Base-by-base conservation (phyloP, 495 filamentous ascomycete species). In the Xylaria longipes region DNA sequence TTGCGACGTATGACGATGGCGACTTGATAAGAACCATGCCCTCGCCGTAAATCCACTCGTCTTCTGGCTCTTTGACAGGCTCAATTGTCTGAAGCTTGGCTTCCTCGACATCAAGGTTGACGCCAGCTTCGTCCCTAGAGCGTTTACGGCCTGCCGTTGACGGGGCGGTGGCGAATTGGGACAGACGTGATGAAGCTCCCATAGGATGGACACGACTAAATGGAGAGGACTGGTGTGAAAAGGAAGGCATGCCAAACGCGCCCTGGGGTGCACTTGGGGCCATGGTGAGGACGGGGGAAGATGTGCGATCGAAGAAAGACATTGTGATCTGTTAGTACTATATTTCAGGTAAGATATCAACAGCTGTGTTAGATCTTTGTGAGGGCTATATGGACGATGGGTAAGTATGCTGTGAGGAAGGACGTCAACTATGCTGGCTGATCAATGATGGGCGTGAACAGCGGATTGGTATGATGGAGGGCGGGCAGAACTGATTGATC, bases 11-110 rank as follows among this genome's bases (percentile, higher is more conserved):
- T 70, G 88, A 87, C 39, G 86, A 87, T 25, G 77, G 74, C 15
- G 91, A 91, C 75, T 93, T 93, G 79, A 94, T 86, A 70, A 93
- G 86, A 3, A 87, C 88, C 91, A 94, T 94, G 60, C 92, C 92
- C 64, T 90, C 89, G 70, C 91, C 92, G 75, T 92, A 92, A 71
- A 83, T 72, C 86, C 85, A 89, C 73, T 84, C 87, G 69, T 85
- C 84, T 77, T 86, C 87, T 52, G 84, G 78, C 74, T 89, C 86
- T 41, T 82, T 79, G 73, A 78, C 76, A 43, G 80, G 79, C 63
- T 79, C 77, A 52, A 79, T 77, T 27, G 80, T 79, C 54, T 76
- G 65, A 33, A 77, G 75, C 71, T 82, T 74, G 17, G 71, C 72
- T 52, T 84, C 70, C 63, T 83, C 81, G 68, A 82, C 79, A 63